These are phyloP conservation scores for Phlebopus sp. DNA, from an alignment of 1,284 basidiomycete species.

Conservation along the genomic window DNA sequence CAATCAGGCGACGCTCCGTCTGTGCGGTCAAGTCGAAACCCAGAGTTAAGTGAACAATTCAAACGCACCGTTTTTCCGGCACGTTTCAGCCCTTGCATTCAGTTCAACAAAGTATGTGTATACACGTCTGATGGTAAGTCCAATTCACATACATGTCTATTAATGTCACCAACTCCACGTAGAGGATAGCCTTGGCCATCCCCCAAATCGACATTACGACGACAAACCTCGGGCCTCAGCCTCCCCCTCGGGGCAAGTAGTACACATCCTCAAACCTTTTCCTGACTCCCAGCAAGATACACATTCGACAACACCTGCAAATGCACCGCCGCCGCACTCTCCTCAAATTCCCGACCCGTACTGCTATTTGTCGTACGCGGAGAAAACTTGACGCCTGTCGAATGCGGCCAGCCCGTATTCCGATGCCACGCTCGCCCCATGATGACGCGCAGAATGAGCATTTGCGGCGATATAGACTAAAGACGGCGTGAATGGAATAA, in stretches of 20 bases:
- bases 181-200: too few relatives aligned
- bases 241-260: too few relatives aligned
- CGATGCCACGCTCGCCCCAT: constrained; percentile 18
- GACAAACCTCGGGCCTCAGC: background rate
- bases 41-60: too few relatives aligned
- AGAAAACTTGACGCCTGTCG: constrained; percentile 17
- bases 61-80: too few relatives aligned
- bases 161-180: too few relatives aligned
- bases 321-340: background rate
- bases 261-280: background rate
- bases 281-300: background rate
- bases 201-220: background rate
- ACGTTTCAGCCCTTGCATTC: too few relatives aligned
- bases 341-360: background rate
- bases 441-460: constrained; percentile 26
- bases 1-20: too few relatives aligned
- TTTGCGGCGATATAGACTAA: constrained; percentile 28
- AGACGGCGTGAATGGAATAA: background rate
- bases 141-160: too few relatives aligned
- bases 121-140: too few relatives aligned
- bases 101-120: too few relatives aligned
- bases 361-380: background rate
- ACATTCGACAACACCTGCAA: constrained; percentile 6
- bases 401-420: constrained; percentile 1
- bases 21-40: too few relatives aligned